Base-by-base conservation (phyloP, 208 protist species). In the Crithidia thermophila region DNA sequence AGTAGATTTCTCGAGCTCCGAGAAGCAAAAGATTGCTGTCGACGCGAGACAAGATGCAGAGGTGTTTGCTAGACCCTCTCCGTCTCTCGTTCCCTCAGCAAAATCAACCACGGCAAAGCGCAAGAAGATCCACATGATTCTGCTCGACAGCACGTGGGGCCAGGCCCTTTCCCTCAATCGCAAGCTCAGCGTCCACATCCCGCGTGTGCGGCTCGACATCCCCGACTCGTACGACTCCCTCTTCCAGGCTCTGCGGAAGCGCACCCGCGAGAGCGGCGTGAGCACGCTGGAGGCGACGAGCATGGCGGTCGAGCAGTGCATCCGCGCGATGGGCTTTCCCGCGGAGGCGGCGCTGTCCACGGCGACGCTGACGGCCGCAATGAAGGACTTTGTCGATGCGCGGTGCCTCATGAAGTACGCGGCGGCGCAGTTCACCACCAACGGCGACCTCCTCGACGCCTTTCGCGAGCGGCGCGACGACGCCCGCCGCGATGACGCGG, bases 71-170 rank as follows among this genome's bases (percentile, higher is more conserved):
- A 43, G 13, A 10, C 13, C 10, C 39, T 18, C 39, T 16, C 10
- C 39, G 16, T 43, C 39, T 43, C 16, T 43, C 16, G 13, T 43
- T 43, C 39, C 13, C 39, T 16, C 39, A 43, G 39, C 13, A 27
- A 36, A 47, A 14, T n/a, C n/a, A n/a, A 45, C 20, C 2, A 8
- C 27, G 47, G 4, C 3, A 11, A 3, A 18, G n/a, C 31, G 9
- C 18, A 23, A 57, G 4, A 69, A 73, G 52, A 56, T 91, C 4
- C 88, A 94, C 37, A 70, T 94, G 10, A 64, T 91, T 23, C 71
- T 94, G 11, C 79, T 80, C 8, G 88, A 94, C 70, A 86, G 80
- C 57, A 94, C 88, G n/a, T 94, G 88, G 88, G 69, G 77, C 1
- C 88, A 94, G 76, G 88, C 88, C 14, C 76, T 82, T 7, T 80